phyloP scores from a whole-genome alignment of 2,329 filamentous ascomycete species.

The Coleophoma crateriformis region DNA sequence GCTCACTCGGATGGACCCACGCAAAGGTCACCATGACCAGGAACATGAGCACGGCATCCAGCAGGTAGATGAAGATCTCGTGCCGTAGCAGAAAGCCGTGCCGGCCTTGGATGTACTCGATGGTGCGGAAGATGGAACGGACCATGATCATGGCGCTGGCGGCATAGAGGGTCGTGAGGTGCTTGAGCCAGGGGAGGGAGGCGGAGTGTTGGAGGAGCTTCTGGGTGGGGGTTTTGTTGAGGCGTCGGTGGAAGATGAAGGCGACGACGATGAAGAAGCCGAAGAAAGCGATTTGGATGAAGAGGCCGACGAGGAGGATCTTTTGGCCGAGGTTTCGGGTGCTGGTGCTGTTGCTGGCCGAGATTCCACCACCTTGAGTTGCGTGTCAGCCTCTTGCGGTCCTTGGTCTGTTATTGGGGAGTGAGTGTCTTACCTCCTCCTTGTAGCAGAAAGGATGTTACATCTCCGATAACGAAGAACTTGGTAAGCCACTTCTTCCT shows the following conservation, averaged over 20 bases:
- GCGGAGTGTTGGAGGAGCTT: neutral
- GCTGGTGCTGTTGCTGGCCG: constrained; percentile 14
- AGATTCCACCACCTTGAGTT: constrained; percentile 19
- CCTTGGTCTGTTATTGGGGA: no score
- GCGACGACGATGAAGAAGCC: constrained; percentile 34
- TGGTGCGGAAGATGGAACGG: constrained; percentile 38
- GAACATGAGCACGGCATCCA: constrained; percentile 38
- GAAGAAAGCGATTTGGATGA: constrained; percentile 43
- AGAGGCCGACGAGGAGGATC: constrained; percentile 39
- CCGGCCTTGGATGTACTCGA: constrained; percentile 39
- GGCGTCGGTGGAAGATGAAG: constrained; percentile 3
- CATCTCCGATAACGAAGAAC: constrained; percentile 39
- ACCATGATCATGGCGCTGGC: constrained; percentile 38
- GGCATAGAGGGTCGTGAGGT: constrained; percentile 32
- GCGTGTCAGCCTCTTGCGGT: no score
- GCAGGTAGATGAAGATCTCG: constrained; percentile 33
- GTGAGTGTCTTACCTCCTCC: constrained; percentile 18
- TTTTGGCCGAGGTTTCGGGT: constrained; percentile 28
- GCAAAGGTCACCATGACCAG: constrained; percentile 29
- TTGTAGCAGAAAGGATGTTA: constrained; percentile 37
- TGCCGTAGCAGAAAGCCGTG: constrained; percentile 34
- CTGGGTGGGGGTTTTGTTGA: neutral
- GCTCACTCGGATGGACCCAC: constrained; percentile 24
- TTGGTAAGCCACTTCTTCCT: constrained; percentile 31
- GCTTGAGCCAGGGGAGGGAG: constrained; percentile 12